A percentile compares a stretch with the other conserved stretches of the same genome.
phyloP scores from a whole-genome alignment of 306 rosid genomes.

The Pyrus pyrifolia region DNA sequence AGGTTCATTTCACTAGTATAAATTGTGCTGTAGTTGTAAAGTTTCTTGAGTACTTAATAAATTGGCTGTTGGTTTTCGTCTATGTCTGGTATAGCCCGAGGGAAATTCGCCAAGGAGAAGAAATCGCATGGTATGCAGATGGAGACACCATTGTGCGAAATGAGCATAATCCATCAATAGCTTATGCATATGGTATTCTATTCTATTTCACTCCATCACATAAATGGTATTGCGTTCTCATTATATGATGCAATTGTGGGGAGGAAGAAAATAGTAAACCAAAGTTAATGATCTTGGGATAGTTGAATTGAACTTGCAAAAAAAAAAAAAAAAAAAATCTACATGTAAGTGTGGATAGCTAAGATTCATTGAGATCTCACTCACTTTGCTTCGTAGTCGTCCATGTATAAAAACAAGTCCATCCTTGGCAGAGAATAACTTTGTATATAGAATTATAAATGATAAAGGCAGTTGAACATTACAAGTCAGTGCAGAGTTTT shows the following conservation, averaged over 20 bases:
- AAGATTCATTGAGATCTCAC: background rate
- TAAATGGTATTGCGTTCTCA: background rate
- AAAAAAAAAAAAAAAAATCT: background rate
- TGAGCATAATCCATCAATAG: slow-evolving; percentile 86
- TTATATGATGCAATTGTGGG: background rate
- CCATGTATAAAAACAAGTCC: background rate
- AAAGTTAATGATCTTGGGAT: slow-evolving; percentile 10
- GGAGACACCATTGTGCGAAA: slow-evolving; percentile 88
- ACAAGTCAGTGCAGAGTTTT: background rate
- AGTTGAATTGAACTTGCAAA: background rate
- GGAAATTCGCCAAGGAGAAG: slow-evolving; percentile 97
- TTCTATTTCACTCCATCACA: slow-evolving; percentile 2
- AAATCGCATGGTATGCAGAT: slow-evolving; percentile 99
- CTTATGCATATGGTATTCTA: slow-evolving; percentile 83
- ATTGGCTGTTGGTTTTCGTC: slow-evolving; percentile 6
- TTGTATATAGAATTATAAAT: background rate
- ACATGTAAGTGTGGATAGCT: background rate
- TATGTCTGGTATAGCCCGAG: slow-evolving; percentile 46
- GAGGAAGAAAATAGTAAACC: background rate
- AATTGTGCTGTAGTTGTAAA: background rate
- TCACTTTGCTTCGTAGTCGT: background rate
- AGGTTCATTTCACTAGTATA: slow-evolving; percentile 34
- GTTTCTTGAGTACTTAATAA: slow-evolving; percentile 6
- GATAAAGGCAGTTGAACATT: background rate
- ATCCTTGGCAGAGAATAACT: background rate